These are phyloP conservation scores for Sphaceloma murrayae DNA, from an alignment of 2,329 filamentous ascomycete genomes.

Conservation along the genomic window DNA sequence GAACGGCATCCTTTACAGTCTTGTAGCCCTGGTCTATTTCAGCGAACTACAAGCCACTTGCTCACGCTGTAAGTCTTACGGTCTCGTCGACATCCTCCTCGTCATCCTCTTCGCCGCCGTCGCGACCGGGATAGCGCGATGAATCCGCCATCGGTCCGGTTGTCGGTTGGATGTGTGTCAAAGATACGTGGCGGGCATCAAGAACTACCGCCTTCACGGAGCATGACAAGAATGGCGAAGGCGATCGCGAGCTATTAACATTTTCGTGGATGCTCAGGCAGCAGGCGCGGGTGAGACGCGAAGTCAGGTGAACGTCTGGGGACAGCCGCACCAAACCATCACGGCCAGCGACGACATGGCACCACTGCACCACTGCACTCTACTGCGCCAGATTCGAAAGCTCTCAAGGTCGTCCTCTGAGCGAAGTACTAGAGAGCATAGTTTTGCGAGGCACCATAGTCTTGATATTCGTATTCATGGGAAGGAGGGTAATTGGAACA, in stretches of 20 bases:
- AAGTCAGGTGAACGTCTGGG: constrained; percentile 3
- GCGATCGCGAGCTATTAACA: no score
- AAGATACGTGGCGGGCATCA: background rate
- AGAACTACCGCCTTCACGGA: background rate
- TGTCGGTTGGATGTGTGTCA: no score
- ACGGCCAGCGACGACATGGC: no score
- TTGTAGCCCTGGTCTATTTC: constrained; percentile 62
- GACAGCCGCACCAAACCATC: no score
- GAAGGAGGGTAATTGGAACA: constrained; percentile 6
- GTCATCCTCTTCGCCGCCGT: constrained; percentile 53
- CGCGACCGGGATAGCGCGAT: constrained; percentile 25
- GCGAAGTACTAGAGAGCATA: no score
- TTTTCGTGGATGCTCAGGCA: constrained; percentile 6
- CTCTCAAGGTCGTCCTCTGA: no score
- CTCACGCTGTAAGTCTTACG: constrained; percentile 32
- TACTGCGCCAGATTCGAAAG: no score
- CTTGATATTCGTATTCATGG: no score
- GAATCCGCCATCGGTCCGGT: constrained; percentile 20
- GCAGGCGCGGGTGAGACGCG: constrained; percentile 13
- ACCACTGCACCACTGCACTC: no score
- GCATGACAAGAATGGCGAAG: background rate
- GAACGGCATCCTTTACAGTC: constrained; percentile 89
- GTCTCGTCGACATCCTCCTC: constrained; percentile 59
- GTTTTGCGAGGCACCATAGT: no score
- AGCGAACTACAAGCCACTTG: background rate